These are phyloP conservation scores for Coemansia sp. DNA, from an alignment of 192 early-diverging fungal genomes.

Conservation along the genomic window DNA sequence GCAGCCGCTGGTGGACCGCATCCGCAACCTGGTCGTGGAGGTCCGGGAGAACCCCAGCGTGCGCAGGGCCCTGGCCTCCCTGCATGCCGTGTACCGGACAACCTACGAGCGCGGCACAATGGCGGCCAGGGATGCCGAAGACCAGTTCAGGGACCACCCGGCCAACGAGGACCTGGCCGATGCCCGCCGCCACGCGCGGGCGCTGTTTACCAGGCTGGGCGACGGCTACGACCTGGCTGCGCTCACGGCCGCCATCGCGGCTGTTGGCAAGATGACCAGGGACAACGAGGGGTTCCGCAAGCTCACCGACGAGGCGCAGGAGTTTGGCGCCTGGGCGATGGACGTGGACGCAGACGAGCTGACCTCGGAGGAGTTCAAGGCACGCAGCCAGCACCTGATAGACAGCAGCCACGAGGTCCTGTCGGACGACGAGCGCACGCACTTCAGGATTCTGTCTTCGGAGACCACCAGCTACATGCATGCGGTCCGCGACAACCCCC, in stretches of 20 bases:
- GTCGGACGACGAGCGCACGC: conserved; percentile 32
- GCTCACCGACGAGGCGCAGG: conserved; percentile 27
- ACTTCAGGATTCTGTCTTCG: conserved; percentile 17
- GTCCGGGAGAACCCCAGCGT: conserved; percentile 27
- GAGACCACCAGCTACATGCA: conserved; percentile 30
- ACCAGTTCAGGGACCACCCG: conserved; percentile 28
- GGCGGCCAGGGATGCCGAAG: conserved; percentile 9
- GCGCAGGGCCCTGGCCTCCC: conserved; percentile 29
- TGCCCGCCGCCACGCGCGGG: conserved; percentile 20
- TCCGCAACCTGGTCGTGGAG: conserved; percentile 40
- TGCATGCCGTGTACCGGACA: conserved; percentile 29
- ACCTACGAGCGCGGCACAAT: conserved; percentile 8
- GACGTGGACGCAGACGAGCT: conserved; percentile 42
- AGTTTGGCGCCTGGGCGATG: conserved; percentile 44
- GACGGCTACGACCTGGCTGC: conserved; percentile 37
- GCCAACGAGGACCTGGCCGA: conserved; percentile 29
- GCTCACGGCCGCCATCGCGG: conserved; percentile 19
- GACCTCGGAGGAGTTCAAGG: conserved; percentile 39
- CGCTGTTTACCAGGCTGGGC: conserved; percentile 35
- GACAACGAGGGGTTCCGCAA: conserved; percentile 30
- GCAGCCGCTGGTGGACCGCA: conserved; percentile 24
- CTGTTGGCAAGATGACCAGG: conserved; percentile 29
- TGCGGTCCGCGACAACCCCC: conserved; percentile 36
- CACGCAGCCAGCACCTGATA: conserved; percentile 32
- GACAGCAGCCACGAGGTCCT: conserved; percentile 25